Evolutionary conservation across 2,329 filamentous ascomycete species (phyloP).

Genomic region (Fusarium nelsonii): DNA sequence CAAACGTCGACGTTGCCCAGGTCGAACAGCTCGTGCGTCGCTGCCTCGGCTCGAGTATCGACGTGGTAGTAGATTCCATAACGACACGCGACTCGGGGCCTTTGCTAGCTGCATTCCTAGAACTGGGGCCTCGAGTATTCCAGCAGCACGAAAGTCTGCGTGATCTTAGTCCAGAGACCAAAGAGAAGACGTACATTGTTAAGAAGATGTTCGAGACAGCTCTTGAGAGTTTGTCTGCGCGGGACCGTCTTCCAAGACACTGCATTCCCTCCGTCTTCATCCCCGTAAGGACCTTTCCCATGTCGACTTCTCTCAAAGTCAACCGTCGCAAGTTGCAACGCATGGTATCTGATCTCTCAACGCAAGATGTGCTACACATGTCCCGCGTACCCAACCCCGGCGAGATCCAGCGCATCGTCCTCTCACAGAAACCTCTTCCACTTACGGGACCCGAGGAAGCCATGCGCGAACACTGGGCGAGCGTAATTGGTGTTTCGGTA

Average conservation of each 20-base stretch:
- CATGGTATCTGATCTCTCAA: slow-evolving; percentile 57
- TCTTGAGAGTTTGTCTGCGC: slow-evolving; percentile 50
- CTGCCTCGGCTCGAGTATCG: slow-evolving; percentile 60
- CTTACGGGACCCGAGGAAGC: slow-evolving; percentile 61
- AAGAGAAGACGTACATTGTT: slow-evolving; percentile 58
- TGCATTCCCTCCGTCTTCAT: slow-evolving; percentile 64
- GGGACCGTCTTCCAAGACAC: slow-evolving; percentile 51
- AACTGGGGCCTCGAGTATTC: slow-evolving; percentile 58
- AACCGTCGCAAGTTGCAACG: slow-evolving; percentile 62
- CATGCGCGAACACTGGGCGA: slow-evolving; percentile 63
- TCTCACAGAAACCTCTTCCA: slow-evolving; percentile 59
- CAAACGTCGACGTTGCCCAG: slow-evolving; percentile 56
- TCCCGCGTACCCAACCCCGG: slow-evolving; percentile 54
- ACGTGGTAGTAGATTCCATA: slow-evolving; percentile 63
- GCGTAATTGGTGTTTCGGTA: slow-evolving; percentile 56
- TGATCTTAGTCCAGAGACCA: slow-evolving; percentile 55
- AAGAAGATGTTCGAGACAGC: slow-evolving; percentile 59
- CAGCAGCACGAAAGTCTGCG: slow-evolving; percentile 55
- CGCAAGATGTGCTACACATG: slow-evolving; percentile 59
- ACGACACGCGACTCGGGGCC: slow-evolving; percentile 58
- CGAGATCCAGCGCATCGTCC: slow-evolving; percentile 51
- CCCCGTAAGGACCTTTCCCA: slow-evolving; percentile 61
- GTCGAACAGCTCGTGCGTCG: slow-evolving; percentile 62
- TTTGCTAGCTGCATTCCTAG: slow-evolving; percentile 63
- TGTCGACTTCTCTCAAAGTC: slow-evolving; percentile 64